These are phyloP conservation scores for Coelastrella sp. DNA, from an alignment of 139 green algal genomes.

Conservation along the genomic window DNA sequence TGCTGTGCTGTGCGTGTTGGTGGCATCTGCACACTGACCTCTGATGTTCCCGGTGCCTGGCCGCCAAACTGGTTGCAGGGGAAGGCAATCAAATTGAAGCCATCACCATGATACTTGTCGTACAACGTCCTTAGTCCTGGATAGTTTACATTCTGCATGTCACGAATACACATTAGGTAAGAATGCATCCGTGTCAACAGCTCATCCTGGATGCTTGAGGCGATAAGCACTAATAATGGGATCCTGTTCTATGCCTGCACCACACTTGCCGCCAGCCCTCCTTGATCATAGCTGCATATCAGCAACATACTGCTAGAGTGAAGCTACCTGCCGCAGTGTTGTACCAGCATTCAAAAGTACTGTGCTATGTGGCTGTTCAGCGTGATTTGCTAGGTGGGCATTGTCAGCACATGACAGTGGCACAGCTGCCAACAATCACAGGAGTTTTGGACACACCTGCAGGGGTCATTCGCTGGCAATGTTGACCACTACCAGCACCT, in stretches of 20 bases:
- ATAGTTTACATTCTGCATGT: slow-evolving; percentile 75
- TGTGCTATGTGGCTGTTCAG: too few species aligned
- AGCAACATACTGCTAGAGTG: too few species aligned
- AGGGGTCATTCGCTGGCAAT: slow-evolving; percentile 86
- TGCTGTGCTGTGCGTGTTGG: not conserved
- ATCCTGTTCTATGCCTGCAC: too few species aligned
- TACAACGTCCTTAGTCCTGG: slow-evolving; percentile 77
- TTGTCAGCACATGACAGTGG: not conserved
- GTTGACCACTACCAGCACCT: slow-evolving; percentile 84
- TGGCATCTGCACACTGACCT: not conserved
- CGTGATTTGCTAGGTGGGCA: not conserved
- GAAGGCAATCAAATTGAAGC: slow-evolving; percentile 88
- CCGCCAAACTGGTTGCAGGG: slow-evolving; percentile 93
- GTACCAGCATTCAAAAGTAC: too few species aligned
- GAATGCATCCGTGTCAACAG: too few species aligned
- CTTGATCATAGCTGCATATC: too few species aligned
- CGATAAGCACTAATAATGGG: too few species aligned
- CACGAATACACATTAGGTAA: too few species aligned
- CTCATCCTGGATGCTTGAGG: too few species aligned
- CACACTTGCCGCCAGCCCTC: too few species aligned
- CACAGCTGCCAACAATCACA: not conserved
- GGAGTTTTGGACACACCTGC: slow-evolving; percentile 44
- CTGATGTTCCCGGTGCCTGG: slow-evolving; percentile 80
- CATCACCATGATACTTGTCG: slow-evolving; percentile 74
- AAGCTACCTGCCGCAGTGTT: too few species aligned